These are phyloP conservation scores for Paraglomus occultum DNA, from an alignment of 192 early-diverging fungal species.

Conservation along the genomic window DNA sequence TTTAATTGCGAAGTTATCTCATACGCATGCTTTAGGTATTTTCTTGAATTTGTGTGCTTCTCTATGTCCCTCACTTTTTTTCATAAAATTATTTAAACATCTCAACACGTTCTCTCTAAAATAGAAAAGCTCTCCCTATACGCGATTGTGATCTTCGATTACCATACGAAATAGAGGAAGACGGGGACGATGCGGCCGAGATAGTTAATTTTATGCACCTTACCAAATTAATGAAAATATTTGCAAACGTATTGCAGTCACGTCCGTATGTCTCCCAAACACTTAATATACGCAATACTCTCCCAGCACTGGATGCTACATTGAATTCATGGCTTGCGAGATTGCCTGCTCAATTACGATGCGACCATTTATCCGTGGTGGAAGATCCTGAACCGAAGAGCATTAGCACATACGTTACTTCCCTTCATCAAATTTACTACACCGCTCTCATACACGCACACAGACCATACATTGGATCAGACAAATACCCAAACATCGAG, in stretches of 20 bases:
- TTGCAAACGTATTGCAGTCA: constrained; percentile 43
- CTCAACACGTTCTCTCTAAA: background rate
- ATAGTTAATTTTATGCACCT: constrained; percentile 31
- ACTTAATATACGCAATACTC: constrained; percentile 31
- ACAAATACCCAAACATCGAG: constrained; percentile 34
- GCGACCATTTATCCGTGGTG: constrained; percentile 21
- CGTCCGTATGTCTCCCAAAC: constrained; percentile 34
- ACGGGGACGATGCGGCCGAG: constrained; percentile 20
- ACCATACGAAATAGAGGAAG: constrained; percentile 32
- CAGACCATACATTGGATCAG: constrained; percentile 48
- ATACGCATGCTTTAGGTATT: constrained; percentile 54
- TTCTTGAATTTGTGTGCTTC: constrained; percentile 29
- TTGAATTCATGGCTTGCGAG: constrained; percentile 32
- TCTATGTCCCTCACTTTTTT: constrained; percentile 17
- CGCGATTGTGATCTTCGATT: constrained; percentile 43
- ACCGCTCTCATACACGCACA: constrained; percentile 47
- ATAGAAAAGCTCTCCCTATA: constrained; percentile 14
- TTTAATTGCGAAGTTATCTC: constrained; percentile 60
- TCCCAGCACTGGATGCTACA: constrained; percentile 27
- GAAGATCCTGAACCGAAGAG: background rate
- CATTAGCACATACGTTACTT: background rate
- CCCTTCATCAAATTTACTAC: constrained; percentile 35
- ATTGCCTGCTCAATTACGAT: constrained; percentile 39
- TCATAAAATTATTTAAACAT: background rate
- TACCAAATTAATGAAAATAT: constrained; percentile 42